Percentiles rank a stretch among this genome's conserved stretches.
These are phyloP conservation scores for Baorangia bicolor DNA, from an alignment of 768 basidiomycete genomes.

Conservation along the genomic window DNA sequence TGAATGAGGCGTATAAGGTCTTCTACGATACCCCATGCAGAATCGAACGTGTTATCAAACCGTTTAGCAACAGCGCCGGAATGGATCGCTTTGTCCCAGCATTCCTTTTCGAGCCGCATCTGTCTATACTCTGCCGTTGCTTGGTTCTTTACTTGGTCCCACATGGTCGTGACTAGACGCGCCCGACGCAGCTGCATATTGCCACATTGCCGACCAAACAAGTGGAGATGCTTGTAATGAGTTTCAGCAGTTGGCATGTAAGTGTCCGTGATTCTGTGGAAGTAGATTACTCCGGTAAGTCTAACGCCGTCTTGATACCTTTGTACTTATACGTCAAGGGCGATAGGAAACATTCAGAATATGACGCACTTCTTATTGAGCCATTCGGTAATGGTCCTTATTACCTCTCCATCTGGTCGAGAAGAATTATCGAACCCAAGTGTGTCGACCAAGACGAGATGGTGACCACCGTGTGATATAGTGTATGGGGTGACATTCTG, in stretches of 20 bases:
- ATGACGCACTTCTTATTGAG: constrained; percentile 13
- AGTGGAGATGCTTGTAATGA: constrained; percentile 26
- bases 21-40: background rate
- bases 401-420: constrained; percentile 2
- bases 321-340: background rate
- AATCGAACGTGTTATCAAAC: background rate
- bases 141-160: constrained; percentile 27
- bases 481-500: constrained; percentile 1
- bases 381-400: constrained; percentile 14
- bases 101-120: constrained; percentile 22
- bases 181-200: constrained; percentile 26
- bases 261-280: constrained; percentile 36
- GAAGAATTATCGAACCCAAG: constrained; percentile 19
- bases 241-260: constrained; percentile 35
- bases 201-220: constrained; percentile 38
- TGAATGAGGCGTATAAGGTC: background rate
- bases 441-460: constrained; percentile 19
- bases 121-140: constrained; percentile 14
- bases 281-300: constrained; percentile 33
- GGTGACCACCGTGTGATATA: background rate
- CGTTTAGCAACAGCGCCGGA: background rate
- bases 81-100: constrained; percentile 15
- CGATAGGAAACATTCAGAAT: background rate
- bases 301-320: constrained; percentile 11
- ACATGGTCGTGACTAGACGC: constrained; percentile 39